Percentiles rank a stretch among this genome's conserved stretches.
Conservation (phyloP, 495 filamentous ascomycete genomes). For the Xylaria bambusicola region DNA sequence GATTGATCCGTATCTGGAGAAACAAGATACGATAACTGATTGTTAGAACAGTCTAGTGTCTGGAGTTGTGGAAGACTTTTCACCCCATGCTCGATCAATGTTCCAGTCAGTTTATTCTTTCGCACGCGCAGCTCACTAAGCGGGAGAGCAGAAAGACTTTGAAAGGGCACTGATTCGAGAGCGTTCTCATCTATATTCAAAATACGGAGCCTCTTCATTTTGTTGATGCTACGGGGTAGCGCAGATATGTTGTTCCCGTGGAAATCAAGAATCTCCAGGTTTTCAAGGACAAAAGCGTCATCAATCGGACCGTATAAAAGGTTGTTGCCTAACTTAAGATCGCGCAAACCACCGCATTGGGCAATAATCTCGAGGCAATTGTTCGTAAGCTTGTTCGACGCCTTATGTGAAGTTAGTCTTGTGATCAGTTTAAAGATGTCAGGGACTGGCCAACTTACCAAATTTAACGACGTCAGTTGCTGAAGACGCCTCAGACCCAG, state of each 20-base stretch:
- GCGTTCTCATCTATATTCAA: constrained; percentile 79
- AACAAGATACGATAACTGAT: constrained; percentile 61
- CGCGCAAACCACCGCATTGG: constrained; percentile 68
- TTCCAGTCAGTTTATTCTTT: constrained; percentile 75
- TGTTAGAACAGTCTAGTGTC: constrained; percentile 73
- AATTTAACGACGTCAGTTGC: constrained; percentile 74
- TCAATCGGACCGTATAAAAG: constrained; percentile 66
- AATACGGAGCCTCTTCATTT: constrained; percentile 65
- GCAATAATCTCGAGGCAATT: constrained; percentile 69
- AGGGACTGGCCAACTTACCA: constrained; percentile 57
- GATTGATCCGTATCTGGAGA: constrained; percentile 23
- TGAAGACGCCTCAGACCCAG: constrained; percentile 72
- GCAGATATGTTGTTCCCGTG: constrained; percentile 77
- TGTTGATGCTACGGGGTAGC: constrained; percentile 67
- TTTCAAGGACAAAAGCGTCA: constrained; percentile 57
- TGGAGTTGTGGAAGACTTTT: constrained; percentile 63
- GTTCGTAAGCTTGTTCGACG: constrained; percentile 76
- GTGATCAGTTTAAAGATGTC: neutral
- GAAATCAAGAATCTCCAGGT: constrained; percentile 79
- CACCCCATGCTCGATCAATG: constrained; percentile 65
- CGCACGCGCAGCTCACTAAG: constrained; percentile 74
- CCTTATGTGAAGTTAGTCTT: constrained; percentile 46
- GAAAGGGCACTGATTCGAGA: constrained; percentile 68
- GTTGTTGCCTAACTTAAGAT: constrained; percentile 83
- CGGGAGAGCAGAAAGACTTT: constrained; percentile 63